Conservation (phyloP, 805 yeast species). For the Cyberlindnera misumaiensis region DNA sequence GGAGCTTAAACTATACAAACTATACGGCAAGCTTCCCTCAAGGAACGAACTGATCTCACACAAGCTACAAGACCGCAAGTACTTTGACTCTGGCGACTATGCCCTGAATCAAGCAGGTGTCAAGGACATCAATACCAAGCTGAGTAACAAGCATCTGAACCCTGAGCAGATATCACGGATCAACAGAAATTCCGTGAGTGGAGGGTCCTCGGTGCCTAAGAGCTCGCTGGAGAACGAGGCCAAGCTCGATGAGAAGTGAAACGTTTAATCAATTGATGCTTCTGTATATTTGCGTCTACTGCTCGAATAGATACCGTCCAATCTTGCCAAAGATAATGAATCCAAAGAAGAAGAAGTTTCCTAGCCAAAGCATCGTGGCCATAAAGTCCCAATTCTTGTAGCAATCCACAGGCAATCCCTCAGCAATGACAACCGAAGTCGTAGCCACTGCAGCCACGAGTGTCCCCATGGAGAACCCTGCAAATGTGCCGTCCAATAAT, state of each 20-base stretch:
- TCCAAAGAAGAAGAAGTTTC: constrained; percentile 61
- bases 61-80: constrained; percentile 80
- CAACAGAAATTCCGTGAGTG: constrained; percentile 52
- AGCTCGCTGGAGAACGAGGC: constrained; percentile 50
- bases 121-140: constrained; percentile 14
- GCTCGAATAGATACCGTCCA: constrained; percentile 45
- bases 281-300: not conserved
- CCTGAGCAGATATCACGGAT: constrained; percentile 51
- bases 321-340: constrained; percentile 61
- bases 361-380: constrained; percentile 47
- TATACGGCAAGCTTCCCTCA: constrained; percentile 84
- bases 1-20: constrained; percentile 66
- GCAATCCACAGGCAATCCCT: constrained; percentile 53
- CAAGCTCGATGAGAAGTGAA: constrained; percentile 6
- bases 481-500: constrained; percentile 51
- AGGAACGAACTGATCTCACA: constrained; percentile 68
- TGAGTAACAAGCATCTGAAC: constrained; percentile 18
- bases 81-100: constrained; percentile 91
- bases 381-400: constrained; percentile 32
- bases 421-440: constrained; percentile 19
- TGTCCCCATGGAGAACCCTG: constrained; percentile 39
- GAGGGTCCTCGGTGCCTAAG: constrained; percentile 37
- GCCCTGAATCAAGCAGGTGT: constrained; percentile 74
- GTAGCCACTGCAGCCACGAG: constrained; percentile 22
- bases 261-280: not conserved